Percentiles rank a stretch among this genome's conserved stretches.
Conservation (phyloP, 768 basidiomycete species). For the Suillus occidentalis region DNA sequence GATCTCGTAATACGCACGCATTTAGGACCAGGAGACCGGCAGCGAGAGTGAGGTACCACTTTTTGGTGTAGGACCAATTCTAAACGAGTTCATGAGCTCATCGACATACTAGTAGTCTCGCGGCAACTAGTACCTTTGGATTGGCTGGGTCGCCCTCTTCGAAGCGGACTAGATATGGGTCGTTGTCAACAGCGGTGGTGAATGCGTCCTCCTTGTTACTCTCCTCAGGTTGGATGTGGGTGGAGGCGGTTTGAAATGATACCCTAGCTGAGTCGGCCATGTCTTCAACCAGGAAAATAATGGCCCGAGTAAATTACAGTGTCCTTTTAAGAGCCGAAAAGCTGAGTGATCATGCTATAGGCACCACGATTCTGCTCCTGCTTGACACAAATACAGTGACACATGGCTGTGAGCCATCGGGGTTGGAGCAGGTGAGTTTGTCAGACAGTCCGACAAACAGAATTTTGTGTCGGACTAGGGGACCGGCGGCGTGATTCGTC, state of each 20-base stretch:
- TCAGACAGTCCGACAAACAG: not conserved
- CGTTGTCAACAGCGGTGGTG: slow-evolving; percentile 7
- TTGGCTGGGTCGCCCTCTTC: slow-evolving; percentile 41
- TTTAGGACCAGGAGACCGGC: slow-evolving; percentile 53
- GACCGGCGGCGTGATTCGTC: too few species aligned
- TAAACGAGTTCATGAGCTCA: slow-evolving; percentile 17
- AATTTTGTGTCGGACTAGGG: not conserved
- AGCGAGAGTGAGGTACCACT: slow-evolving; percentile 54
- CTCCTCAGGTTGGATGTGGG: not conserved
- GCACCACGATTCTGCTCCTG: not conserved
- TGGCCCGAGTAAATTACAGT: not conserved
- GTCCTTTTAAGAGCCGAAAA: not conserved
- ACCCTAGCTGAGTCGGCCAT: not conserved
- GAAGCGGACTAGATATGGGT: slow-evolving; percentile 34
- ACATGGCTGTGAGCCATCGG: too few species aligned
- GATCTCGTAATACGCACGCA: slow-evolving; percentile 40
- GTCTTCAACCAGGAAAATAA: not conserved
- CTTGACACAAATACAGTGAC: not conserved
- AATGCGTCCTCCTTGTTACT: not conserved
- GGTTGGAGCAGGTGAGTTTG: not conserved
- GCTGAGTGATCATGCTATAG: not conserved
- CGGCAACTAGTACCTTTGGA: slow-evolving; percentile 39
- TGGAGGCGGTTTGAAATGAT: not conserved
- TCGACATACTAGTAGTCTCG: slow-evolving; percentile 10
- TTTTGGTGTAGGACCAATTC: slow-evolving; percentile 48